Evolutionary conservation across 2,329 filamentous ascomycete species (phyloP).

Genomic region (Penicillium freii): DNA sequence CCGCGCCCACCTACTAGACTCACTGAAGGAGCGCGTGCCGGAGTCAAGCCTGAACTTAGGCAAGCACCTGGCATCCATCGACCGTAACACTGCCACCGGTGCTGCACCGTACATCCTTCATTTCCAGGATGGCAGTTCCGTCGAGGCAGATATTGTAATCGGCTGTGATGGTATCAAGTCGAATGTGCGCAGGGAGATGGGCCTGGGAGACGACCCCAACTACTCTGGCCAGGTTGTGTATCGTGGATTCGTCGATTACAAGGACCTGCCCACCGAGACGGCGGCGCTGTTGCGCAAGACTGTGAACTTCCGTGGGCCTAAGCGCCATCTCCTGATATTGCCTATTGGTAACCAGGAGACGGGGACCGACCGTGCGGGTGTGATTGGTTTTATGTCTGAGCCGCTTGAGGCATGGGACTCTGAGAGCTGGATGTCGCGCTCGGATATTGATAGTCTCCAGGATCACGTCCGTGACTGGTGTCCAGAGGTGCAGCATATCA

Average conservation of each 20-base stretch:
- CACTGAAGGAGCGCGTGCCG: constrained; percentile 35
- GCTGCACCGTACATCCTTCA: constrained; percentile 35
- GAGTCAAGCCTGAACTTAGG: constrained; percentile 26
- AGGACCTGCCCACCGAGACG: constrained; percentile 32
- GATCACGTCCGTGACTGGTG: constrained; percentile 37
- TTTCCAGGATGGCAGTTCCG: constrained; percentile 46
- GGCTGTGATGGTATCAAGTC: constrained; percentile 53
- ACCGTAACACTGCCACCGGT: constrained; percentile 16
- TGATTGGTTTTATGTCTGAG: constrained; percentile 42
- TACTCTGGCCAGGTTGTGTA: constrained; percentile 41
- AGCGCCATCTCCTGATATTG: constrained; percentile 36
- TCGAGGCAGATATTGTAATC: constrained; percentile 45
- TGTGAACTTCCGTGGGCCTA: constrained; percentile 36
- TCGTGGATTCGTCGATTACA: constrained; percentile 38
- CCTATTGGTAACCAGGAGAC: constrained; percentile 39
- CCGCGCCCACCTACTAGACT: constrained; percentile 38
- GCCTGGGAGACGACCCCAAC: constrained; percentile 29
- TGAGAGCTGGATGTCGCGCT: constrained; percentile 37
- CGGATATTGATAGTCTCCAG: constrained; percentile 34
- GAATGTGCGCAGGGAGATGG: constrained; percentile 39
- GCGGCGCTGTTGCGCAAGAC: constrained; percentile 33
- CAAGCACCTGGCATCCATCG: constrained; percentile 26
- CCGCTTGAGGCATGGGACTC: constrained; percentile 37
- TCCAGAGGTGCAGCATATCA: constrained; percentile 34
- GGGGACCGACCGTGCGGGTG: constrained; percentile 30